Conservation (phyloP, 805 yeast species). For the Nakazawaea ernobii region DNA sequence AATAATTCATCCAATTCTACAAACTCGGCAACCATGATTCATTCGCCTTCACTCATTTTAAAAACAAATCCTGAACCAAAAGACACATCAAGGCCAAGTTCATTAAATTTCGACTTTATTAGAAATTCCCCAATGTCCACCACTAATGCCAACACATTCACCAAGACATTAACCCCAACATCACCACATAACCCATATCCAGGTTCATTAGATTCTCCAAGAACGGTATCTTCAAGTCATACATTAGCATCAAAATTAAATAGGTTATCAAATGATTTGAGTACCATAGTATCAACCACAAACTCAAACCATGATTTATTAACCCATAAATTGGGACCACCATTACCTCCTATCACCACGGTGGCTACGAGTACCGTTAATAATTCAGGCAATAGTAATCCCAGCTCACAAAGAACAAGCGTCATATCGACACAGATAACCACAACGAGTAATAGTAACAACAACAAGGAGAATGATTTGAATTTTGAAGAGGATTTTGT, state of each 20-base stretch:
- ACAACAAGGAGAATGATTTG: neutral
- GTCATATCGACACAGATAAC: constrained; percentile 3
- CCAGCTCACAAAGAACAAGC: constrained; percentile 10
- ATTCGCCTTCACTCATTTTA: constrained; percentile 9
- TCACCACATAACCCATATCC: constrained; percentile 4
- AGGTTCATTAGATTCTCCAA: constrained; percentile 2
- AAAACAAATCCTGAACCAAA: neutral
- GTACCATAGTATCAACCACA: constrained; percentile 7
- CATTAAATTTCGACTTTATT: neutral
- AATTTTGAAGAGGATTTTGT: neutral
- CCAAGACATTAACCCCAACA: constrained; percentile 2
- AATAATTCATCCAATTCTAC: neutral
- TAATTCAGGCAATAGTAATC: constrained; percentile 4
- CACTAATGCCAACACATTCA: neutral
- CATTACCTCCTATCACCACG: constrained; percentile 9
- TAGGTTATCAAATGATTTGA: constrained; percentile 8
- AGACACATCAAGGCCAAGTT: neutral
- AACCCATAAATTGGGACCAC: constrained; percentile 6
- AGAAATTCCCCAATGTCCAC: neutral
- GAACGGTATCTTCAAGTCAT: constrained; percentile 4
- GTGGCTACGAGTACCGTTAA: constrained; percentile 7
- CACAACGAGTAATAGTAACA: neutral
- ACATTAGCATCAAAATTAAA: constrained; percentile 8
- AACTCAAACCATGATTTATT: constrained; percentile 7
- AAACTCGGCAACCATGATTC: neutral